These are phyloP conservation scores for Suillus occidentalis DNA, from an alignment of 768 basidiomycete genomes.

Conservation along the genomic window DNA sequence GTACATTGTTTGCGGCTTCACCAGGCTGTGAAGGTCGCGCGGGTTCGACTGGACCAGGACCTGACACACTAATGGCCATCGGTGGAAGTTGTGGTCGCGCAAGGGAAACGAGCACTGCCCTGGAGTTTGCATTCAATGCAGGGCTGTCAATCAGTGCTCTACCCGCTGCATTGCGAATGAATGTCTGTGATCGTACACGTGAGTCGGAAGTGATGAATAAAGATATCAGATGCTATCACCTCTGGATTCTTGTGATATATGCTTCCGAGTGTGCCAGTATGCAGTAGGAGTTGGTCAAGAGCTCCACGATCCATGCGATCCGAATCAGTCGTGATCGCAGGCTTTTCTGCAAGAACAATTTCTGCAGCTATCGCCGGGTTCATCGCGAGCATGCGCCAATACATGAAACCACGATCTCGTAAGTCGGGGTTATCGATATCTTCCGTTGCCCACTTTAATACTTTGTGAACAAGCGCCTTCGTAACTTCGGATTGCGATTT, in stretches of 20 bases:
- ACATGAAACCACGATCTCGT: constrained; percentile 97
- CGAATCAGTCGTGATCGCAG: constrained; percentile 96
- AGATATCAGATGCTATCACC: constrained; percentile 38
- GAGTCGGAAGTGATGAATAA: constrained; percentile 12
- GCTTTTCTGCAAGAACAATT: constrained; percentile 91
- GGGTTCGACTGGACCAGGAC: constrained; percentile 48
- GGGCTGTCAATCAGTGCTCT: constrained; percentile 85
- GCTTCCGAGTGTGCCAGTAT: constrained; percentile 91
- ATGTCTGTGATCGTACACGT: constrained; percentile 55
- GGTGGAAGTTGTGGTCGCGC: constrained; percentile 50
- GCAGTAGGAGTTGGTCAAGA: constrained; percentile 89
- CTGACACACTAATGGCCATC: constrained; percentile 48
- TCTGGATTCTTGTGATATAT: constrained; percentile 99
- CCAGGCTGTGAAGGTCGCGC: constrained; percentile 25
- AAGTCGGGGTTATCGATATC: constrained; percentile 98
- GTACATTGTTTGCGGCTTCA: constrained; percentile 27
- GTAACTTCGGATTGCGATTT: constrained; percentile 80
- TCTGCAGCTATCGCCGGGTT: constrained; percentile 87
- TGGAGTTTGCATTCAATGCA: constrained; percentile 82
- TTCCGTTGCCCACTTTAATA: constrained; percentile 96
- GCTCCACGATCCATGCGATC: constrained; percentile 97
- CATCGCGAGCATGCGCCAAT: constrained; percentile 95
- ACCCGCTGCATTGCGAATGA: constrained; percentile 87
- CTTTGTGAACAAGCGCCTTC: constrained; percentile 90
- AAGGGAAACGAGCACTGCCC: constrained; percentile 65